Base-by-base conservation (phyloP, 2,329 filamentous ascomycete species). In the Clonostachys sp. region DNA sequence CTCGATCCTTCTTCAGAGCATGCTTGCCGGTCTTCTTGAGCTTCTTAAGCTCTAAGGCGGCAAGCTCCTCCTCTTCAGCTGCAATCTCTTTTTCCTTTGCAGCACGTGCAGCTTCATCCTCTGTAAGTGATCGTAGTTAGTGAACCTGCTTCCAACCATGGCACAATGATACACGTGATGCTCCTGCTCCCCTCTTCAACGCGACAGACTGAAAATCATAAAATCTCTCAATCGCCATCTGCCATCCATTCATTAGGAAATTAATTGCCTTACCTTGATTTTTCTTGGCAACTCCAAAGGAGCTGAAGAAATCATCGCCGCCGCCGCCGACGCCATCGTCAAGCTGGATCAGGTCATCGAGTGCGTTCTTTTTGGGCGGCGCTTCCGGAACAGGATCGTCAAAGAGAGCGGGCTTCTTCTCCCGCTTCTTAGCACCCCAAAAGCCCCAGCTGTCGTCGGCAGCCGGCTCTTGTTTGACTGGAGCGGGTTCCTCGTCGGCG, bases 301-400 rank as follows among this genome's bases (percentile, higher is more conserved):
- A 74, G 50, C 68, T 74, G 60, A 80, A 80, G 53, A 80, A 78
- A 46, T 78, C 75, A 40, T 70, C 68, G 13, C 60, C 64, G 35
- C 64, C 57, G 43, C 63, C 61, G 35, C 56, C 54, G 41, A 58
- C 59, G 33, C 53, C 50, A 13, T 63, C 65, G 52, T 60, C 66
- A 44, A 66, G 57, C 36, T 66, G 64, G 49, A 67, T 65, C 49
- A 70, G 57, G 46, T 70, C 61, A 51, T 61, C 51, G 43, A 61
- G 52, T 24, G 53, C 62, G 48, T 70, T 71, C 51, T 72, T 74
- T 41, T 58, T 57, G 10, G 55, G 53, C 20, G 48, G 41, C 41
- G 60, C 54, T 35, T 55, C 57, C 24, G 48, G 51, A 10, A 50
- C 45, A 5, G 47, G 44, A 18, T 58, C 55, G 12, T 51, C 51